Evolutionary conservation across 768 basidiomycete genomes (phyloP), one percentile per base, ranked within the genome.

Genomic region (Galerina marginata): DNA sequence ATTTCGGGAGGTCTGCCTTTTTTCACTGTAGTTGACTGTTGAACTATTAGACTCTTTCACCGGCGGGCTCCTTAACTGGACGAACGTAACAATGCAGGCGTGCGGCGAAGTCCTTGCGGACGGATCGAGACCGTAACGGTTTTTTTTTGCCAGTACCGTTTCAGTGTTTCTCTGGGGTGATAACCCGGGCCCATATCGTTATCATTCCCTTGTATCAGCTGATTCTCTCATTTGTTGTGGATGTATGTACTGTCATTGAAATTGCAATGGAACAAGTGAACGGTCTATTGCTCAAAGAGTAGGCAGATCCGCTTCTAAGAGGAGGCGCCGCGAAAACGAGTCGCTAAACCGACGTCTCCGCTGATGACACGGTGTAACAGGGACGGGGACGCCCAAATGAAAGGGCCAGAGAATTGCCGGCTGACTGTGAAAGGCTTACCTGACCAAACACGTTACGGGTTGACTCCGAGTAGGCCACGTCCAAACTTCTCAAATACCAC

Each of bases 381-480:
- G 39, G 38, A 36, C 23, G 47, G 12, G 47, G 47, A 29, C 7
- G 29, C 5, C 29, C 29, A 11, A 49, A 9, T 49, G 47, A 20
- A 20, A 20, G 20, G 20, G 20, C 20, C 20, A 20, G 20, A 49
- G 47, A 49, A n/a, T 25, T 25, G 47, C 16, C 25, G 50, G 26
- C 10, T 36, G 10, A 51, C 10, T 10, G 26, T 33, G 29, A 33
- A 33, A 5, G 29, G 29, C 29, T 33, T 33, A 33, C 29, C 7
- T 33, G 29, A 33, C 29, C 63, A 66, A 68, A 68, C 54, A 68
- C 56, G 47, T 61, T 48, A 61, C 58, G 60, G 57, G 43, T 46
- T 39, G 62, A 44, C 42, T 51, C 67, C 62, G 67, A 66, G 63
- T 68, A 63, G 45, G 66, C 67, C 69, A 71, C 69, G 66, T 71